Evolutionary conservation across 352 stramenopile species (phyloP), one percentile per base, ranked within the genome.

Genomic region (Globisporangium okanoganense): DNA sequence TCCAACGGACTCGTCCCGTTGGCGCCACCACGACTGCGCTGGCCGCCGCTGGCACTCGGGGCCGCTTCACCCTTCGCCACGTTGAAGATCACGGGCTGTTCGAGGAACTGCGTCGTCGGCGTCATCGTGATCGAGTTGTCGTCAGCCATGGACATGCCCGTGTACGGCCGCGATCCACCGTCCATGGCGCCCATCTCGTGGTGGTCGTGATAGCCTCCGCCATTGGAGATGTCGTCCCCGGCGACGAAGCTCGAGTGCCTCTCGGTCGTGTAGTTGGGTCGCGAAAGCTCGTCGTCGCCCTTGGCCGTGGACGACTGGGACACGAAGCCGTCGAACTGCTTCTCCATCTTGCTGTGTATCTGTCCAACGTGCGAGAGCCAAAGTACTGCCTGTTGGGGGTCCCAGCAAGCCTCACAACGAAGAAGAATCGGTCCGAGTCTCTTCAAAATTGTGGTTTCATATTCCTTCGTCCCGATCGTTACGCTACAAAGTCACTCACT

Each of bases 81-180:
- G 27, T 82, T 63, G n/a, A 88, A 70, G 25, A 83, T 66, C 44
- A 69, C 60, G 6, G 72, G 70, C 38, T 79, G 77, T 24, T 89
- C 75, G 52, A 81, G 64, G 33, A 82, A 83, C 38, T 76, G 71
- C 41, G 74, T 71, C n/a, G 72, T 77, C 16, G 78, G 67, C 0
- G 72, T 89, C 71, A 87, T 76, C 24, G 75, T 82, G 61, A 89
- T 69, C n/a, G 62, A 58, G 24, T 73, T 63, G 10, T 49, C 58
- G 5, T 70, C 58, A n/a, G 40, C 27, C 61, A n/a, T 27, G 60
- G 45, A 62, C 43, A 45, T 52, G 45, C 14, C 69, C 25, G 49
- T 53, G 59, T 55, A 61, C 25, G 20, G 33, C 22, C 25, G 56
- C 18, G 53, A 5, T 6, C 14, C 48, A 18, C 48, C 48, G 5